Evolutionary conservation across 192 early-diverging fungal genomes (phyloP).

Genomic region (Piromyces finnis): DNA sequence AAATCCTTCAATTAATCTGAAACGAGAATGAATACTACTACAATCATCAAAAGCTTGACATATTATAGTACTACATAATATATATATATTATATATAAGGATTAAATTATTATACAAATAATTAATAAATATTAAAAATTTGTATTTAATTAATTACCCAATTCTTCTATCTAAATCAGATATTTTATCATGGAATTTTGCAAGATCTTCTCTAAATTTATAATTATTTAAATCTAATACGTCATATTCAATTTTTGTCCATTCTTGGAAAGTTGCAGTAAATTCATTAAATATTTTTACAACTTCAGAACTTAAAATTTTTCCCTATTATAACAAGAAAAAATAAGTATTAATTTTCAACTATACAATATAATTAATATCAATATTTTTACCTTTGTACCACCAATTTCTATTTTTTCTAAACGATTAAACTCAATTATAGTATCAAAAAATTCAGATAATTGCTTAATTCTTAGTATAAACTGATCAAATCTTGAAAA

Average conservation of each 20-base stretch:
- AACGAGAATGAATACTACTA: slow-evolving; percentile 30
- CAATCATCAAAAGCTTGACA: slow-evolving; percentile 46
- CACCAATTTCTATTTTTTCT: slow-evolving; percentile 50
- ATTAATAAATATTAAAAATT: no score
- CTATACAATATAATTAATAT: background rate
- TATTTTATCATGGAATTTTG: slow-evolving; percentile 30
- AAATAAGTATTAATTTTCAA: no score
- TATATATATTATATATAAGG: background rate
- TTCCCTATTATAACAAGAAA: no score
- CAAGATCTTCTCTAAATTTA: slow-evolving; percentile 32
- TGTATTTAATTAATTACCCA: slow-evolving; percentile 9
- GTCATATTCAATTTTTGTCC: slow-evolving; percentile 40
- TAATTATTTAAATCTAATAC: slow-evolving; percentile 21
- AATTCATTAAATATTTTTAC: slow-evolving; percentile 43
- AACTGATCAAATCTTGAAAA: slow-evolving; percentile 36
- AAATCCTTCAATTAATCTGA: slow-evolving; percentile 41
- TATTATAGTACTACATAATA: slow-evolving; percentile 25
- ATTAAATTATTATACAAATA: no score
- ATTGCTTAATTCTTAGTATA: slow-evolving; percentile 24
- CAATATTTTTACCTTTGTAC: slow-evolving; percentile 26
- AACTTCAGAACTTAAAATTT: slow-evolving; percentile 42
- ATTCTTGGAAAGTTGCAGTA: slow-evolving; percentile 17
- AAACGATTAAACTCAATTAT: slow-evolving; percentile 50
- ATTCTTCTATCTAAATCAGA: slow-evolving; percentile 38
- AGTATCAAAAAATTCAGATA: slow-evolving; percentile 41